Base-by-base conservation (phyloP, 2,329 filamentous ascomycete genomes). In the Moelleriella libera region DNA sequence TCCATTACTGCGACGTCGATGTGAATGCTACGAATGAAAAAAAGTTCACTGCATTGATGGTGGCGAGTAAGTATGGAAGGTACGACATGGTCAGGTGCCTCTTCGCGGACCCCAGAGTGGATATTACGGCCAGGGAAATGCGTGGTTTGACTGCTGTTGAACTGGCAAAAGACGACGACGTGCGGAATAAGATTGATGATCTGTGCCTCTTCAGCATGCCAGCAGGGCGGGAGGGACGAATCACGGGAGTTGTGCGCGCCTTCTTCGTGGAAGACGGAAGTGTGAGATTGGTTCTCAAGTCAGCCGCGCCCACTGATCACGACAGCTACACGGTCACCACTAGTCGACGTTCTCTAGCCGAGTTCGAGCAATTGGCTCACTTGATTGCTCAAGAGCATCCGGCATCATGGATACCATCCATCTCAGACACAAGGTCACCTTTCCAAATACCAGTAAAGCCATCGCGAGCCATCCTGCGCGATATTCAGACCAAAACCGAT, bases 201-300 rank as follows among this genome's bases (percentile, higher is more conserved):
- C 71, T 98, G 52, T 83, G 89, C 1, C 68, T 98, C 8, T 83
- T 98, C 53, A 85, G 85, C 21, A 80, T 82, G 61, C 72, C 77
- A 1, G 73, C 85, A 5, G 82, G 79, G 9, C 71, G 76, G 11
- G 88, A 94, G 54, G 83, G 83, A 4, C 80, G 90, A 29, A 89
- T 89, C 28, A 97, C 92, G 1, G 88, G 88, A 1, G 89, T 97
- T 1, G 92, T 98, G 1, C 78, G 92, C 49, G 92, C 89, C 0
- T 96, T 94, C 65, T 97, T 98, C 57, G 89, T 98, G 9, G 92
- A 98, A 66, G 92, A 98, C 65, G 89, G 86, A 8, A 94, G 86
- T 1, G 85, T 97, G 46, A 82, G 92, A 41, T 80, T 97, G 44
- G 88, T 98, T 12, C 72, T 98, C 51, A 98, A 98, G 62, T 96